Percentiles rank a stretch among this genome's conserved stretches.
These are phyloP conservation scores for Globisporangium echinulatum DNA, from an alignment of 352 stramenopile genomes.

Conservation along the genomic window DNA sequence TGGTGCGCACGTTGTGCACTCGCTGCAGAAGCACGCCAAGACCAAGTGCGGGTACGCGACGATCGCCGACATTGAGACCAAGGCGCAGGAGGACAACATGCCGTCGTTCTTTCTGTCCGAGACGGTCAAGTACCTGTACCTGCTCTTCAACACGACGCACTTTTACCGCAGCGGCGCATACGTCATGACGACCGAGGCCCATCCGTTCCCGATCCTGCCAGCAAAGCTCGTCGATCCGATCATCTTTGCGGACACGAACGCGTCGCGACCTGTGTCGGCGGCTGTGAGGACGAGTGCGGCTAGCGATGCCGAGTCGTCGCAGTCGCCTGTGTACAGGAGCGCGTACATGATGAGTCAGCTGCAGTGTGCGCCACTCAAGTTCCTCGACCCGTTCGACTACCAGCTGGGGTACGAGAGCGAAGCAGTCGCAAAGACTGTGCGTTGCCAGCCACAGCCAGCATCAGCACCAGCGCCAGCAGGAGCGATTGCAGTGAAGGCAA, in stretches of 20 bases:
- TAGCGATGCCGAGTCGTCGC: slow-evolving; percentile 2
- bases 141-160: slow-evolving; percentile 93
- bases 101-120: slow-evolving; percentile 98
- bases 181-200: slow-evolving; percentile 96
- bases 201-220: slow-evolving; percentile 87
- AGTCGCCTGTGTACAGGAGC: background rate
- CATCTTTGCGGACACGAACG: slow-evolving; percentile 16
- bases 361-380: slow-evolving; percentile 32
- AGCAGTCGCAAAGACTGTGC: slow-evolving; percentile 35
- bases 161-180: slow-evolving; percentile 86
- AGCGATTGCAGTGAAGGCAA: background rate
- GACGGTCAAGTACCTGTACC: slow-evolving; percentile 99
- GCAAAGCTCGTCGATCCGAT: slow-evolving; percentile 39
- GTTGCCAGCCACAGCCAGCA: slow-evolving; percentile 19
- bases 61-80: slow-evolving; percentile 78
- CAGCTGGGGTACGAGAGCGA: slow-evolving; percentile 49
- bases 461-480: no score
- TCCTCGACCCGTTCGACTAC: slow-evolving; percentile 54
- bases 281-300: background rate
- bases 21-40: slow-evolving; percentile 88
- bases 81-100: slow-evolving; percentile 95
- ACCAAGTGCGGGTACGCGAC: slow-evolving; percentile 92
- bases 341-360: slow-evolving; percentile 17
- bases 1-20: slow-evolving; percentile 73
- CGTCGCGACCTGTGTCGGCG: background rate